These are phyloP conservation scores for Musa schizocarpa DNA, from an alignment of 176 grass and related monocot genomes.

Conservation along the genomic window DNA sequence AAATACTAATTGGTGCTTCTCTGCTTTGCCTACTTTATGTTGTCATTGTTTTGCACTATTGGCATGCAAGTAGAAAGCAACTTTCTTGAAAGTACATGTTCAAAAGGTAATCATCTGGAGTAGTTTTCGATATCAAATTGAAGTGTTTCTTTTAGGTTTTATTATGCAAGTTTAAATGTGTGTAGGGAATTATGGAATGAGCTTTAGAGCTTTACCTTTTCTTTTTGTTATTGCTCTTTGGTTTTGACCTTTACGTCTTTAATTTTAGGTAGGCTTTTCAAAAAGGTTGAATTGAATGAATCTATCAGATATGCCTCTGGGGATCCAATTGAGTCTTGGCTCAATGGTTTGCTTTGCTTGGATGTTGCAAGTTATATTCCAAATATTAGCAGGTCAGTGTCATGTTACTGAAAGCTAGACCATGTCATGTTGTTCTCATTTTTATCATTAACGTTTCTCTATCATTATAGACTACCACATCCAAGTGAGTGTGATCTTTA, in stretches of 20 bases:
- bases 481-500: constrained; percentile 78
- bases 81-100: too few species aligned
- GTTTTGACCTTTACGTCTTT: constrained; percentile 11
- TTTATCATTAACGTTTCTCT: constrained; percentile 5
- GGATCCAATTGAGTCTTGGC: constrained; percentile 87
- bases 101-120: too few species aligned
- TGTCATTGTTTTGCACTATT: background rate
- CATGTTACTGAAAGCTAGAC: constrained; percentile 4
- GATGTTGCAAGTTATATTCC: constrained; percentile 83
- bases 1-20: too few species aligned
- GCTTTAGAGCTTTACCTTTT: background rate
- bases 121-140: too few species aligned
- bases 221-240: constrained; percentile 4
- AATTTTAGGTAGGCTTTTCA: constrained; percentile 73
- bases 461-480: constrained; percentile 51
- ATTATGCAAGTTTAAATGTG: too few species aligned
- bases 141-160: too few species aligned
- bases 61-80: too few species aligned
- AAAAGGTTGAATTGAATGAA: constrained; percentile 90
- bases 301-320: constrained; percentile 92
- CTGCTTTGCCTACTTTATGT: background rate
- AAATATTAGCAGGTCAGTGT: constrained; percentile 67
- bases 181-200: background rate
- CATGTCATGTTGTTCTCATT: background rate
- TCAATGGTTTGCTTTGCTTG: constrained; percentile 89